Percentiles rank a stretch among this genome's conserved stretches.
phyloP scores from a whole-genome alignment of 208 protist species.

The Leishmania mexicana region DNA sequence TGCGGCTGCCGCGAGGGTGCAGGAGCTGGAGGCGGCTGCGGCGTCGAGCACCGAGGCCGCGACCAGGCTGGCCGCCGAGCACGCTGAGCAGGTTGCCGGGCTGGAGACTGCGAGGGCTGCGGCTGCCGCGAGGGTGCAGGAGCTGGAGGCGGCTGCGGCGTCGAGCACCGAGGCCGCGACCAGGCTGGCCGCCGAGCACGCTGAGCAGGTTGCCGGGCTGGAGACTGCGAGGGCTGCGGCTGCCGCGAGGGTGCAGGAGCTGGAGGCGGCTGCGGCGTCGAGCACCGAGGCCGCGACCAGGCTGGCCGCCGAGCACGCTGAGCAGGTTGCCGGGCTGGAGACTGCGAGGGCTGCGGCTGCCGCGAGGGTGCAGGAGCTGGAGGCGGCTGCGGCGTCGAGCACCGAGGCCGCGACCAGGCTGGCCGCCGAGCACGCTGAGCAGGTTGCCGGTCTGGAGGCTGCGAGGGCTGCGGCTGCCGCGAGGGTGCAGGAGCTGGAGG shows the following conservation, averaged over 20 bases:
- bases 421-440: background rate
- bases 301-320: background rate
- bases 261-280: slow-evolving; percentile 5
- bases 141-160: slow-evolving; percentile 15
- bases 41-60: background rate
- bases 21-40: slow-evolving; percentile 2
- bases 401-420: background rate
- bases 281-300: background rate
- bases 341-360: slow-evolving; percentile 9
- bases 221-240: slow-evolving; percentile 7
- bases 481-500: slow-evolving; percentile 8
- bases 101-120: slow-evolving; percentile 13
- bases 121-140: background rate
- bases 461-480: background rate
- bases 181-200: background rate
- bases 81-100: background rate
- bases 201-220: background rate
- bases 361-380: slow-evolving; percentile 3
- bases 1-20: background rate
- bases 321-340: background rate
- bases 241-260: slow-evolving; percentile 2
- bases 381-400: slow-evolving; percentile 2
- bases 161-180: background rate
- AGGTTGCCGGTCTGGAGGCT: slow-evolving; percentile 1
- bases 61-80: background rate